phyloP scores from a whole-genome alignment of 2,329 filamentous ascomycete genomes.

The Alternaria arbusti region DNA sequence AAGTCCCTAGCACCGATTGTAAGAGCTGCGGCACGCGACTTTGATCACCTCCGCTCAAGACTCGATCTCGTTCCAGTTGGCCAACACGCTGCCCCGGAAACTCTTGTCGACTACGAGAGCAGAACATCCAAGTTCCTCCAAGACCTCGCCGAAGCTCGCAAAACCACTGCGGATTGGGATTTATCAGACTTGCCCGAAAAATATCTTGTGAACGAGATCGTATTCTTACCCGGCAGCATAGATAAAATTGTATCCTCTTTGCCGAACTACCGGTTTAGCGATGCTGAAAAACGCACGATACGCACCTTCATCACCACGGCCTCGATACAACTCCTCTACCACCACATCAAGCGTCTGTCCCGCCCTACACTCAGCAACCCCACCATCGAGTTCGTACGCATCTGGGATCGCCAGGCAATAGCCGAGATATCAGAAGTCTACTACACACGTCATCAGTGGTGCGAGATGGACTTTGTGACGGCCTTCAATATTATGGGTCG shows the following conservation, averaged over 20 bases:
- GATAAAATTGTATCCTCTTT: not conserved
- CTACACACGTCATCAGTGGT: not conserved
- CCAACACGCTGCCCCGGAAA: not conserved
- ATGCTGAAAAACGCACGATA: not conserved
- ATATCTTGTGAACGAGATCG: not conserved
- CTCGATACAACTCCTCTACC: not conserved
- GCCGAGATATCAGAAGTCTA: not conserved
- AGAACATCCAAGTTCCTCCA: not conserved
- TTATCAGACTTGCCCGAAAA: not conserved
- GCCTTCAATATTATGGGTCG: not conserved
- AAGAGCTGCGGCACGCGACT: not conserved
- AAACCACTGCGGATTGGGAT: not conserved
- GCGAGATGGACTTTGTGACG: not conserved
- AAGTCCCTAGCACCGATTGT: not conserved
- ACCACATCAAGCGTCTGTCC: not conserved
- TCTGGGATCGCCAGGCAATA: not conserved
- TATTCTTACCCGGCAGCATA: not conserved
- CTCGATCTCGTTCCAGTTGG: not conserved
- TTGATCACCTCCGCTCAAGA: not conserved
- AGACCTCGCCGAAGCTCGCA: not conserved
- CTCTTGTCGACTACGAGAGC: not conserved
- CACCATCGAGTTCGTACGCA: not conserved
- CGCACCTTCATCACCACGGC: not conserved
- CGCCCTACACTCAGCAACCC: not conserved
- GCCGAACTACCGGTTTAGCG: not conserved